Evolutionary conservation across 164 flowering plant species (phyloP), one percentile per base, ranked within the genome.

Genomic region (Liriodendron chinense): DNA sequence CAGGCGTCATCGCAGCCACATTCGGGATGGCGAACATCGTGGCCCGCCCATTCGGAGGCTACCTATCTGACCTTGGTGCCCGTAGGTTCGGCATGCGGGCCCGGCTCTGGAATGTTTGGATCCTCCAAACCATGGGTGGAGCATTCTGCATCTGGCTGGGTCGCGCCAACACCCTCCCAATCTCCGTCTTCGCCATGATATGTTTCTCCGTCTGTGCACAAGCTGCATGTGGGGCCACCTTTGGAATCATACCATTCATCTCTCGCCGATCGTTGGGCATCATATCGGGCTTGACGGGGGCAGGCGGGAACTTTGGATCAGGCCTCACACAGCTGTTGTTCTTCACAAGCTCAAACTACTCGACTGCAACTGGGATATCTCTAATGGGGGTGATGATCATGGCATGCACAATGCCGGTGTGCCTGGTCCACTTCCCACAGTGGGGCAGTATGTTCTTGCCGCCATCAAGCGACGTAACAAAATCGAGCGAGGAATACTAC

Each of bases 361-460:
- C 91, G 1, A 90, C 91, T 0, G 87, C 79, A 0, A 76, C 79
- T 0, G 94, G 96, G 2, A 80, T 93, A 10, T 77, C 84, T 7
- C 79, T 72, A 50, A 93, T 93, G 98, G 98, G 98, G 9, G 74
- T 83, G 12, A 90, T 91, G 96, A 83, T 82, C 4, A 74, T 86
- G 14, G 82, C 79, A 0, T 89, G 92, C 79, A 90, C 93, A 4
- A 75, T 89, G 25, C 93, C 97, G 0, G 90, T 90, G 68, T 75
- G 87, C 0, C 24, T 87, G 10, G 81, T 90, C 14, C 88, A 89
- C 70, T 90, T 93, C 80, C 96, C 98, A 0, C 94, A 90, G 70
- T 93, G 94, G 98, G 98, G 98, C 20, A 83, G 98, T 77, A 93
- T 93, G 98, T 88, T 93, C 80, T 61, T 85, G 13, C 90, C 92